These are phyloP conservation scores for Citrus australasica DNA, from an alignment of 345 rosid species.

Conservation along the genomic window DNA sequence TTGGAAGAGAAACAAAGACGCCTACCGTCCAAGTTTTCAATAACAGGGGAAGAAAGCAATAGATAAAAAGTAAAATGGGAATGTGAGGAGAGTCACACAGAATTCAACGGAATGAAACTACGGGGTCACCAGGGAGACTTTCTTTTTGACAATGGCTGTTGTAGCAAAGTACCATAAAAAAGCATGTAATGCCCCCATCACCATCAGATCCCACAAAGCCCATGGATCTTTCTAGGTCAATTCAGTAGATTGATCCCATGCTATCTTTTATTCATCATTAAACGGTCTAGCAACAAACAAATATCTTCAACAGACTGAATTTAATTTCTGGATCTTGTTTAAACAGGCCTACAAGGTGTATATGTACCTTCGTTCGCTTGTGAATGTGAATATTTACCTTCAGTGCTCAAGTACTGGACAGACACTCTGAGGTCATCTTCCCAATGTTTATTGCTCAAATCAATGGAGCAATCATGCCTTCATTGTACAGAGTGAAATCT, in stretches of 20 bases:
- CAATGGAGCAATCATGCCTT: conserved; percentile 11
- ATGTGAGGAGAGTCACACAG: too few species aligned
- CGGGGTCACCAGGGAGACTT: not conserved
- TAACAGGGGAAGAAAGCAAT: too few species aligned
- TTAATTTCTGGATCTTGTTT: not conserved
- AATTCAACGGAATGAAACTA: not conserved
- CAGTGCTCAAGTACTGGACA: not conserved
- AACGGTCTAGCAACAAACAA: not conserved
- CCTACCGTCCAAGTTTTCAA: too few species aligned
- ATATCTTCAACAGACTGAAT: too few species aligned
- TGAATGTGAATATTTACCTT: not conserved
- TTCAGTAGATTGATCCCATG: too few species aligned
- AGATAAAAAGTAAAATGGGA: too few species aligned
- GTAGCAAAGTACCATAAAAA: not conserved
- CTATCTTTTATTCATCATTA: too few species aligned
- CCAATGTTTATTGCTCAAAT: conserved; percentile 10
- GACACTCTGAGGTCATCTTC: not conserved
- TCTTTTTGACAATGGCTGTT: not conserved
- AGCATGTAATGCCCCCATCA: not conserved
- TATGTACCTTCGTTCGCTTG: not conserved
- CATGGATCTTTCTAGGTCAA: not conserved
- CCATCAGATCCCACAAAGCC: not conserved
- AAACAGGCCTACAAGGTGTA: not conserved
- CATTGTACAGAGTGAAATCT: not conserved
- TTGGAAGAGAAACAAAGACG: too few species aligned